A percentile compares a stretch with the other conserved stretches of the same genome.
Conservation (phyloP, 2,329 filamentous ascomycete species). For the Fusarium subtropicale region DNA sequence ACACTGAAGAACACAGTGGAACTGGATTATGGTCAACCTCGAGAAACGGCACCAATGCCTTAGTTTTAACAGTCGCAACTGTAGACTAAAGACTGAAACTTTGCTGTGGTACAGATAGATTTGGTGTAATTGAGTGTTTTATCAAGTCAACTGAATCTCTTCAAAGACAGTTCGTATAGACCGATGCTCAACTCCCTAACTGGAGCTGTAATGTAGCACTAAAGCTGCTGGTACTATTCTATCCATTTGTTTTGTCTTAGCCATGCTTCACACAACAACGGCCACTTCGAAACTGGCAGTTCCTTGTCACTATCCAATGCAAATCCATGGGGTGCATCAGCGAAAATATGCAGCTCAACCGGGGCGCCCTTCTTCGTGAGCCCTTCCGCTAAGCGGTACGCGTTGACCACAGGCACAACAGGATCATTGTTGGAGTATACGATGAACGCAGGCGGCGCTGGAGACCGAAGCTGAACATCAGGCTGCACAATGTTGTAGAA, state of each 20-base stretch:
- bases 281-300: conserved; percentile 40
- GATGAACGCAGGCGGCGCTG: conserved; percentile 32
- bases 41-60: background rate
- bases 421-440: conserved; percentile 44
- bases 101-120: background rate
- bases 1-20: conserved; percentile 1
- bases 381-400: conserved; percentile 36
- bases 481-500: conserved; percentile 39
- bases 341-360: conserved; percentile 40
- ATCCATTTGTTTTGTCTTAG: conserved; percentile 29
- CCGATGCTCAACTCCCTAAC: background rate
- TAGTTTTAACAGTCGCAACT: background rate
- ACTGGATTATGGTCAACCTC: background rate
- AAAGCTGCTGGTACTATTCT: background rate
- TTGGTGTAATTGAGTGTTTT: background rate
- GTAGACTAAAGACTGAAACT: rapidly evolving
- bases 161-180: background rate
- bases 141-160: background rate
- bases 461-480: conserved; percentile 32
- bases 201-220: background rate
- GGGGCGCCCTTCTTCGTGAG: conserved; percentile 24
- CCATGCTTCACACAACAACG: conserved; percentile 39
- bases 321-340: conserved; percentile 42
- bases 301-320: conserved; percentile 29
- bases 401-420: conserved; percentile 37